Evolutionary conservation across 2,329 filamentous ascomycete genomes (phyloP).

Genomic region (Calonectria pteridis): DNA sequence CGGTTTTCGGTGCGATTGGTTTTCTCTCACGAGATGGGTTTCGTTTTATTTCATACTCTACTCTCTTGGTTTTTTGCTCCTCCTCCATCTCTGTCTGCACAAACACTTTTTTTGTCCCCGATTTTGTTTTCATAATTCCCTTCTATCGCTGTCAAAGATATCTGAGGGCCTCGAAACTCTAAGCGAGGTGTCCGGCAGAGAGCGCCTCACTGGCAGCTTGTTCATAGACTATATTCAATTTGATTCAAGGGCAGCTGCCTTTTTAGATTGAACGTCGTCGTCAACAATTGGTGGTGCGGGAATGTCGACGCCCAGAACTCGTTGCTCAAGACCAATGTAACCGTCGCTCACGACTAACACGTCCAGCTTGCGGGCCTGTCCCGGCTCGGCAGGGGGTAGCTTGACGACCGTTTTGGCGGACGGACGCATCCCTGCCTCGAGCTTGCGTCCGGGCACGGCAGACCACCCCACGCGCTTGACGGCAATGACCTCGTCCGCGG

Average conservation of each 20-base stretch:
- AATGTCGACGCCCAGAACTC: conserved; percentile 62
- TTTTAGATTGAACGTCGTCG: conserved; percentile 60
- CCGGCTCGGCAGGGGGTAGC: conserved; percentile 63
- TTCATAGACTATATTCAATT: conserved; percentile 38
- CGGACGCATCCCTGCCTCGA: conserved; percentile 59
- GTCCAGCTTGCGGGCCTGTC: conserved; percentile 73
- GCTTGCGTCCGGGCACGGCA: conserved; percentile 42
- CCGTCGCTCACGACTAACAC: conserved; percentile 87
- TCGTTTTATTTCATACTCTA: conserved; percentile 1
- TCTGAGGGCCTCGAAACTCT: conserved; percentile 6
- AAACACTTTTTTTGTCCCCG: conserved; percentile 1
- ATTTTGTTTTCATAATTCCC: conserved; percentile 24
- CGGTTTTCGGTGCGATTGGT: conserved; percentile 18
- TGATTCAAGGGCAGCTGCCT: conserved; percentile 39
- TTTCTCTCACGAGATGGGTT: conserved; percentile 36
- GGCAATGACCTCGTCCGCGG: conserved; percentile 82
- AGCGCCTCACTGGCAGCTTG: conserved; percentile 17
- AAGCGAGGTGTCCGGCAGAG: conserved; percentile 19
- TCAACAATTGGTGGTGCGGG: conserved; percentile 63
- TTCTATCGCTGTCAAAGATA: conserved; percentile 19
- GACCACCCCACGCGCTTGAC: conserved; percentile 88
- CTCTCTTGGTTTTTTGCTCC: neutral
- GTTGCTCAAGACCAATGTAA: conserved; percentile 80
- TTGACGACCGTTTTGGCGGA: conserved; percentile 70
- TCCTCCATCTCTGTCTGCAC: neutral